Evolutionary conservation across 768 basidiomycete genomes (phyloP).

Genomic region (Chalciporus chontae): DNA sequence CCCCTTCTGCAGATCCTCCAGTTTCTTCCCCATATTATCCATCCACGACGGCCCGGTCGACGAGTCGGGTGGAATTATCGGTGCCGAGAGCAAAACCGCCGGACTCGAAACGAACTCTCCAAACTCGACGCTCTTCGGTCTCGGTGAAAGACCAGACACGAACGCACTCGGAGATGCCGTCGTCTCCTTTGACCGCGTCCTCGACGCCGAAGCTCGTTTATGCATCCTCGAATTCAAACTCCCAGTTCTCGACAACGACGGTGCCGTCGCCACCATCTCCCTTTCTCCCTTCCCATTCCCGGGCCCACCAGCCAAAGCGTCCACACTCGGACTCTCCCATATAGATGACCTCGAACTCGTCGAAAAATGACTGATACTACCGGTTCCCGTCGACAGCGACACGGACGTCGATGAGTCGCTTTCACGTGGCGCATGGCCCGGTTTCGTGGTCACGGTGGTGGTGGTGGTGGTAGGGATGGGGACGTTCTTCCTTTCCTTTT

Average conservation of each 20-base stretch:
- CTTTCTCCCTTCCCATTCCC: background rate
- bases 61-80: conserved; percentile 18
- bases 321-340: conserved; percentile 27
- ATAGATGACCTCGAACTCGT: conserved; percentile 46
- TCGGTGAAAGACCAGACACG: background rate
- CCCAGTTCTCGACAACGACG: conserved; percentile 12
- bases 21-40: conserved; percentile 57
- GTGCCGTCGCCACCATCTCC: background rate
- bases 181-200: background rate
- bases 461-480: background rate
- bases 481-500: background rate
- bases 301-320: background rate
- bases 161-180: background rate
- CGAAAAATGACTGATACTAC: conserved; percentile 35
- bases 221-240: conserved; percentile 16
- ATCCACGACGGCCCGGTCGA: conserved; percentile 41
- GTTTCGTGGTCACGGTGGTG: background rate
- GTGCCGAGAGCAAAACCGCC: background rate
- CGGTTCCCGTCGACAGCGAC: conserved; percentile 21
- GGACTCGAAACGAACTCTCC: background rate
- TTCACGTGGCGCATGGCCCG: conserved; percentile 7
- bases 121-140: conserved; percentile 6
- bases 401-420: conserved; percentile 29
- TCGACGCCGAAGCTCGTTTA: conserved; percentile 7
- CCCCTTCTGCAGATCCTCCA: conserved; percentile 53